These are phyloP conservation scores for Penicillium verhagenii DNA, from an alignment of 495 filamentous ascomycete species.

Conservation along the genomic window DNA sequence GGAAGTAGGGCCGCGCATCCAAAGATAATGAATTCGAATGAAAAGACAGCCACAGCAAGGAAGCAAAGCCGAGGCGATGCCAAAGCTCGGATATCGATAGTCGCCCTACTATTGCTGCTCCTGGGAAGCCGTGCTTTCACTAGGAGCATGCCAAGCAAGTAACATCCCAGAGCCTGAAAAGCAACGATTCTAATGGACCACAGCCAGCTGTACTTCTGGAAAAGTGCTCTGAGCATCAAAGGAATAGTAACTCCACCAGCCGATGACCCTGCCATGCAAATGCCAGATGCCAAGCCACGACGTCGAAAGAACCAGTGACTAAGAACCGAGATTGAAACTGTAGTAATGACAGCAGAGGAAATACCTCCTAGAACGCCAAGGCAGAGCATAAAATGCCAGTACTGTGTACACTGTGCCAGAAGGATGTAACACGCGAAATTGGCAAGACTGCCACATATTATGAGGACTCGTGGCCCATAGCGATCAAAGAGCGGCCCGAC, in stretches of 20 bases:
- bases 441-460: constrained; percentile 49
- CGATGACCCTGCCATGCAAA: constrained; percentile 58
- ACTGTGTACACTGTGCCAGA: constrained; percentile 51
- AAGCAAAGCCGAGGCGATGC: constrained; percentile 54
- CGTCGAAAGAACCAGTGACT: constrained; percentile 64
- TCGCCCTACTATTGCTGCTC: constrained; percentile 24
- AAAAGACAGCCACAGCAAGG: constrained; percentile 51
- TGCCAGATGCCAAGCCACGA: constrained; percentile 56
- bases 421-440: constrained; percentile 55
- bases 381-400: constrained; percentile 67
- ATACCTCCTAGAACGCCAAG: constrained; percentile 57
- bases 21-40: constrained; percentile 55
- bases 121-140: constrained; percentile 50
- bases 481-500: constrained; percentile 68
- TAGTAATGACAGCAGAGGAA: constrained; percentile 57
- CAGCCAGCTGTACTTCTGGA: constrained; percentile 53
- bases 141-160: constrained; percentile 51
- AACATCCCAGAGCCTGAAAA: constrained; percentile 56
- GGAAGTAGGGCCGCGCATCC: constrained; percentile 49
- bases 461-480: constrained; percentile 53
- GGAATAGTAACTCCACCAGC: constrained; percentile 64
- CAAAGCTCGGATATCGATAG: constrained; percentile 57
- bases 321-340: constrained; percentile 58
- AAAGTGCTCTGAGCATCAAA: constrained; percentile 49
- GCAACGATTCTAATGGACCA: constrained; percentile 60